These are phyloP conservation scores for Calonectria hawksworthii DNA, from an alignment of 2,329 filamentous ascomycete species.

Conservation along the genomic window DNA sequence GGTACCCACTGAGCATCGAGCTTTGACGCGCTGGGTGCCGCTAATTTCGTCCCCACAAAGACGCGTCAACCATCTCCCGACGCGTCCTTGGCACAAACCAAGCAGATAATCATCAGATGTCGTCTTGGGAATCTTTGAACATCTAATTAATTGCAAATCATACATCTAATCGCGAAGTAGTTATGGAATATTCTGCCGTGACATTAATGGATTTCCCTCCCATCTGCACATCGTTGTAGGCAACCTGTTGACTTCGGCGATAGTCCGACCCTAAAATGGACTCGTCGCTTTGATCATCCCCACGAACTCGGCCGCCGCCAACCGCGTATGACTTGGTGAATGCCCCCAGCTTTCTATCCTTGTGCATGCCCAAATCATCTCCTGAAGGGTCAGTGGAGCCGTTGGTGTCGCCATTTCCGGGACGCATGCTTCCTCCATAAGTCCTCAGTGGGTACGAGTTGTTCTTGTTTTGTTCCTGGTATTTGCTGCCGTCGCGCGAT, in stretches of 20 bases:
- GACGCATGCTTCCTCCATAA: conserved; percentile 30
- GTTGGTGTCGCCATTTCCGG: conserved; percentile 12
- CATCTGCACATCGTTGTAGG: neutral
- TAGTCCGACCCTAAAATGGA: conserved; percentile 38
- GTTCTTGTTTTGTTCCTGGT: conserved; percentile 28
- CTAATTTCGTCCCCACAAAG: neutral
- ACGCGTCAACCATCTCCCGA: neutral
- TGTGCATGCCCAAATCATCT: conserved; percentile 21
- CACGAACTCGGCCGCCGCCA: neutral
- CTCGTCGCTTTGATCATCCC: conserved; percentile 38
- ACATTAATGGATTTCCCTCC: conserved; percentile 9
- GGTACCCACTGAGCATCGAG: too few species aligned
- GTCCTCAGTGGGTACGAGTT: conserved; percentile 33
- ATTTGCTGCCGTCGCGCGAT: conserved; percentile 42
- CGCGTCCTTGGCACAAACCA: neutral
- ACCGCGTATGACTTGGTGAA: conserved; percentile 30
- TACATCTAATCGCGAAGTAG: conserved; percentile 6
- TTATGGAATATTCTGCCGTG: conserved; percentile 1
- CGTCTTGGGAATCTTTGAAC: too few species aligned
- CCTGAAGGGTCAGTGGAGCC: conserved; percentile 16
- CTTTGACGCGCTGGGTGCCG: too few species aligned
- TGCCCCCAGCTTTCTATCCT: conserved; percentile 26
- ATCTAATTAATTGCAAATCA: neutral
- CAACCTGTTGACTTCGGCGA: conserved; percentile 23
- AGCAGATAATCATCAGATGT: neutral